A percentile compares a stretch with the other conserved stretches of the same genome.
Conservation (phyloP, 2,329 filamentous ascomycete species). For the Aspergillus sp. region DNA sequence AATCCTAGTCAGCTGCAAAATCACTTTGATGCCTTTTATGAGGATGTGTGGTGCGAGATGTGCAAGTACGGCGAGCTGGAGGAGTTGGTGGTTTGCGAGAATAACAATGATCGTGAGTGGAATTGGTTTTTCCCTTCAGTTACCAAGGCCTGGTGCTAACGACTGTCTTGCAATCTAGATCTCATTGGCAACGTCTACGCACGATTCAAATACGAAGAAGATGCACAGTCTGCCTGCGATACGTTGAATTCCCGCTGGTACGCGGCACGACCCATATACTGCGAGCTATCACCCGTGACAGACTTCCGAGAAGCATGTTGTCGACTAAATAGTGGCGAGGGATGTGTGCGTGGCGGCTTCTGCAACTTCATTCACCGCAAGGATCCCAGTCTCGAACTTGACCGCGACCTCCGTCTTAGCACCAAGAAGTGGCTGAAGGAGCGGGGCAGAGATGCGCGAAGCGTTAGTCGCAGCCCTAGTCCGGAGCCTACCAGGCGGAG, state of each 20-base stretch:
- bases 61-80: slow-evolving; percentile 98
- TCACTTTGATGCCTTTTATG: slow-evolving; percentile 99
- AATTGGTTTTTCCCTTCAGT: neutral
- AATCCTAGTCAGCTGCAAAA: slow-evolving; percentile 93
- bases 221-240: slow-evolving; percentile 87
- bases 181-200: slow-evolving; percentile 98
- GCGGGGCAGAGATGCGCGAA: slow-evolving; percentile 75
- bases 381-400: slow-evolving; percentile 81
- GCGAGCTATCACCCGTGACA: slow-evolving; percentile 91
- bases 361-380: slow-evolving; percentile 99
- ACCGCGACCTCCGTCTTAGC: slow-evolving; percentile 73
- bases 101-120: slow-evolving; percentile 87
- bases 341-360: slow-evolving; percentile 90
- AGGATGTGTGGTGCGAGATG: slow-evolving; percentile 99
- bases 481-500: slow-evolving; percentile 73
- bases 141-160: slow-evolving; percentile 9
- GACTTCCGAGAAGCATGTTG: slow-evolving; percentile 98
- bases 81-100: slow-evolving; percentile 97
- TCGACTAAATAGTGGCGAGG: slow-evolving; percentile 85
- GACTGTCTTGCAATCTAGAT: slow-evolving; percentile 43
- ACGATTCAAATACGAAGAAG: slow-evolving; percentile 99
- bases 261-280: slow-evolving; percentile 93
- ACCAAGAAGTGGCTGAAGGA: slow-evolving; percentile 95
- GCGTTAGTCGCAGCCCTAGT: slow-evolving; percentile 71
- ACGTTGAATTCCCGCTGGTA: slow-evolving; percentile 94